Evolutionary conservation across 2,329 filamentous ascomycete species (phyloP).

Genomic region (Huntiella bhutanensis): DNA sequence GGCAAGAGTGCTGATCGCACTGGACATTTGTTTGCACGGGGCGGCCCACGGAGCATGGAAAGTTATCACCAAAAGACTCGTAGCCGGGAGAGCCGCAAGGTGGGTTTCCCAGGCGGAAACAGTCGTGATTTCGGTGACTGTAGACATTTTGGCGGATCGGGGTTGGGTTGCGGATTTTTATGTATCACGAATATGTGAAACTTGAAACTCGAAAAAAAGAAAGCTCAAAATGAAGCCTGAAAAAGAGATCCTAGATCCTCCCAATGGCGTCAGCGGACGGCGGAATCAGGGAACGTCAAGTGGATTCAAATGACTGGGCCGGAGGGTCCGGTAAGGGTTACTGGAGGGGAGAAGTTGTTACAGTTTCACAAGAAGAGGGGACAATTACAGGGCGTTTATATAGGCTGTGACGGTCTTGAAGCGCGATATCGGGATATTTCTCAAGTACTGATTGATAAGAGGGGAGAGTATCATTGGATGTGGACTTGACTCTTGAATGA

Average conservation of each 20-base stretch:
- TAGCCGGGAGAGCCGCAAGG: conserved; percentile 44
- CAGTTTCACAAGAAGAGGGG: too few species aligned
- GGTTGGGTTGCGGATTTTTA: not conserved
- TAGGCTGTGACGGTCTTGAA: too few species aligned
- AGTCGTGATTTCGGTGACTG: conserved; percentile 57
- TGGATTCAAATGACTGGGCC: too few species aligned
- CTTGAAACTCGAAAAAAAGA: not conserved
- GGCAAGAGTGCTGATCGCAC: conserved; percentile 68
- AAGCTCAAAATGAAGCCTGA: not conserved
- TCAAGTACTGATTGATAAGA: too few species aligned
- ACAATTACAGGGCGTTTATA: too few species aligned
- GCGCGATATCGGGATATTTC: too few species aligned
- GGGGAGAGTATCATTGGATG: not conserved
- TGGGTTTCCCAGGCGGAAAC: conserved; percentile 55
- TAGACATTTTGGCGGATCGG: conserved; percentile 38
- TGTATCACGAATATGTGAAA: not conserved
- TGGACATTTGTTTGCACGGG: conserved; percentile 85
- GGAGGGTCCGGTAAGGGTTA: too few species aligned
- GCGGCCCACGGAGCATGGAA: conserved; percentile 96
- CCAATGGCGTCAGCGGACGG: too few species aligned
- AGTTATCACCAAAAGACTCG: conserved; percentile 65
- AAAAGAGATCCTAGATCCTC: not conserved
- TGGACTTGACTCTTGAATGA: not conserved
- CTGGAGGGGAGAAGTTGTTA: too few species aligned
- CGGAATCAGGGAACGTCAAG: too few species aligned